Conservation (phyloP, 495 filamentous ascomycete genomes). For the Podospora pseudoanserina region DNA sequence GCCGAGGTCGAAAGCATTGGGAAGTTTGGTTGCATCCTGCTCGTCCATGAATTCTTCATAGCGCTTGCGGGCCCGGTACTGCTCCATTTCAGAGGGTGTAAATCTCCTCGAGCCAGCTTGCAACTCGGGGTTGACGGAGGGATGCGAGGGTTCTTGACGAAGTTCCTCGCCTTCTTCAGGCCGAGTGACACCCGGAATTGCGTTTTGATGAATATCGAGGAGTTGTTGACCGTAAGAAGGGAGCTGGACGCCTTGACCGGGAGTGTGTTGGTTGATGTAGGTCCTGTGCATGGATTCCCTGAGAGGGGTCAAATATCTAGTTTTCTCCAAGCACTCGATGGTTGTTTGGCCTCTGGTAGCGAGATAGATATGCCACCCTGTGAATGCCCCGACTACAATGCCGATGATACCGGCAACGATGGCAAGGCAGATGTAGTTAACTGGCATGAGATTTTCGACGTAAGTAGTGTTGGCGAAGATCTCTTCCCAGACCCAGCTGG, state of each 20-base stretch:
- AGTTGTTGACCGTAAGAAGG: constrained; percentile 72
- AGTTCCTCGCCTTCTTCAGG: constrained; percentile 73
- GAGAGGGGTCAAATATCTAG: constrained; percentile 79
- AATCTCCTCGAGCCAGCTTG: constrained; percentile 48
- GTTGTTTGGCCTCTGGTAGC: constrained; percentile 78
- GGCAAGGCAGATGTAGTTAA: constrained; percentile 84
- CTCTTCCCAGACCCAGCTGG: constrained; percentile 75
- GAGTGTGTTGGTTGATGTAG: constrained; percentile 49
- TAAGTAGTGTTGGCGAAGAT: constrained; percentile 61
- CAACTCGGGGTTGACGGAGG: constrained; percentile 36
- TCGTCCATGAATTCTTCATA: constrained; percentile 90
- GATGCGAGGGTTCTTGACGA: constrained; percentile 19
- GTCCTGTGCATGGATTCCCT: constrained; percentile 63
- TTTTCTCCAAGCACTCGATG: constrained; percentile 93
- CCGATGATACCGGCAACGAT: constrained; percentile 89
- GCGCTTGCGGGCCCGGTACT: constrained; percentile 61
- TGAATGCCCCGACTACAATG: constrained; percentile 84
- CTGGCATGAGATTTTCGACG: constrained; percentile 68
- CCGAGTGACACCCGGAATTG: constrained; percentile 72
- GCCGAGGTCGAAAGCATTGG: constrained; percentile 90
- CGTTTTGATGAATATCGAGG: constrained; percentile 76
- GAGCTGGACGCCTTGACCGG: constrained; percentile 44
- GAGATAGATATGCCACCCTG: constrained; percentile 85
- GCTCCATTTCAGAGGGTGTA: constrained; percentile 68
- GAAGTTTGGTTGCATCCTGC: constrained; percentile 76